A percentile compares a stretch with the other conserved stretches of the same genome.
Evolutionary conservation across 495 filamentous ascomycete species (phyloP).

Genomic region (Oleoguttula mirabilis): DNA sequence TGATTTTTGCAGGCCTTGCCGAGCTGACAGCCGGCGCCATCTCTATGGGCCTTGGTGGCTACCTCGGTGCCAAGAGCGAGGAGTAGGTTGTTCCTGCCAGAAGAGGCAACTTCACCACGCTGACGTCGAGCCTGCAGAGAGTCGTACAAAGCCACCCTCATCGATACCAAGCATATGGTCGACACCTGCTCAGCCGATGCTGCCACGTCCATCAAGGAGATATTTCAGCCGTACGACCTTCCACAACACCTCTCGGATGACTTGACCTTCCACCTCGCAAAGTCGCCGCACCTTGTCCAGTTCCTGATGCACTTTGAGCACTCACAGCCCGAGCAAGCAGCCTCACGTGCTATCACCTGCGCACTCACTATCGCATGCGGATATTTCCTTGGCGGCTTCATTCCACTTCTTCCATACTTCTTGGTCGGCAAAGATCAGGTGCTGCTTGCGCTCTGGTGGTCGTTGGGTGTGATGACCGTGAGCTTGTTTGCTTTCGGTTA

Average conservation of each 20-base stretch:
- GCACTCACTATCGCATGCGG: constrained; percentile 49
- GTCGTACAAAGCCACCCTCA: constrained; percentile 9
- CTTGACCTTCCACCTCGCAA: constrained; percentile 8
- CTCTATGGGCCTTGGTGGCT: constrained; percentile 47
- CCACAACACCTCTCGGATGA: constrained; percentile 4
- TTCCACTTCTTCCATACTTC: constrained; percentile 64
- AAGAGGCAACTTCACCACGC: too few species aligned
- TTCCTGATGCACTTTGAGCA: constrained; percentile 17
- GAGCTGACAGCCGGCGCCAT: constrained; percentile 47
- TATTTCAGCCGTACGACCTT: constrained; percentile 11
- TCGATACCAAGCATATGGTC: constrained; percentile 1
- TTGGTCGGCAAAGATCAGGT: constrained; percentile 40
- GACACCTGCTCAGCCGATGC: constrained; percentile 4
- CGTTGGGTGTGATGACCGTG: constrained; percentile 54
- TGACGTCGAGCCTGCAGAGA: background rate
- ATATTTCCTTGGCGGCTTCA: constrained; percentile 62
- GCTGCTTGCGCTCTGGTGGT: constrained; percentile 47
- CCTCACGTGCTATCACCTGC: constrained; percentile 15
- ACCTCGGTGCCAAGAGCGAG: constrained; percentile 35
- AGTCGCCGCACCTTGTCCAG: constrained; percentile 7
- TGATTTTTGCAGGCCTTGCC: constrained; percentile 43
- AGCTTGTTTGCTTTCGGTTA: constrained; percentile 64
- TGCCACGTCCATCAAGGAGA: constrained; percentile 8
- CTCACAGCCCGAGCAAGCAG: constrained; percentile 3
- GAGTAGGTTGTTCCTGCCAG: constrained; percentile 2